Base-by-base conservation (phyloP, 305 asterid genomes). In the Solanum hybrid region DNA sequence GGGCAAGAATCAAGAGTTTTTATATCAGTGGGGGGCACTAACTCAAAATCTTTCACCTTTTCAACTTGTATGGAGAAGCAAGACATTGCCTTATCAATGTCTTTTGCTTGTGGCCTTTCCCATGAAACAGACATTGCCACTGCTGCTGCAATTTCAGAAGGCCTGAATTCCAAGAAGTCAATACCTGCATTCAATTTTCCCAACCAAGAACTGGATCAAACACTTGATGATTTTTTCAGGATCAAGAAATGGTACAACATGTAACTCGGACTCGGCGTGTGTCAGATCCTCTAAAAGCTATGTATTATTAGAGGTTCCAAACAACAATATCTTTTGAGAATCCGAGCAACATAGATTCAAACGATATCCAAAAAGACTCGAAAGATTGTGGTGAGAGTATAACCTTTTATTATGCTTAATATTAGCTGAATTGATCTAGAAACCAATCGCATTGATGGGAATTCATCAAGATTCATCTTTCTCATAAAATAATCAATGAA, bases 131-230 rank as follows among this genome's bases (percentile, higher is more conserved):
- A 91, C 87, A 93, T 69, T 86, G 97, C 96, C 91, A 94, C 95
- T 29, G 98, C 97, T 91, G 97, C 96, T 78, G 95, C 98, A 89
- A 94, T 89, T 91, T 96, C 98, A 90, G 95, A 95, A 9, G 98
- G 94, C 94, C 90, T 95, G 95, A 94, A 96, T 88, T 95, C 96
- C 96, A 96, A 94, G 96, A 95, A 95, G 90, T 94, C 98, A 89
- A 94, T 92, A 90, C 95, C 97, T 95, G 94, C 96, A 92, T 93
- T 93, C 92, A 94, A 90, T 92, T 93, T 90, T 90, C 92, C 80
- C 92, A 90, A 89, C 91, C 91, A 87, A 89, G 64, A 37, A 85
- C 79, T 90, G 85, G 78, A 91, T 92, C 91, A 90, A 88, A 66
- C 36, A 37, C 86, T 85, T 84, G 1, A 17, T 29, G 75, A 51